Evolutionary conservation across 192 early-diverging fungal species (phyloP), one percentile per base, ranked within the genome.

Genomic region (Coemansia sp.): DNA sequence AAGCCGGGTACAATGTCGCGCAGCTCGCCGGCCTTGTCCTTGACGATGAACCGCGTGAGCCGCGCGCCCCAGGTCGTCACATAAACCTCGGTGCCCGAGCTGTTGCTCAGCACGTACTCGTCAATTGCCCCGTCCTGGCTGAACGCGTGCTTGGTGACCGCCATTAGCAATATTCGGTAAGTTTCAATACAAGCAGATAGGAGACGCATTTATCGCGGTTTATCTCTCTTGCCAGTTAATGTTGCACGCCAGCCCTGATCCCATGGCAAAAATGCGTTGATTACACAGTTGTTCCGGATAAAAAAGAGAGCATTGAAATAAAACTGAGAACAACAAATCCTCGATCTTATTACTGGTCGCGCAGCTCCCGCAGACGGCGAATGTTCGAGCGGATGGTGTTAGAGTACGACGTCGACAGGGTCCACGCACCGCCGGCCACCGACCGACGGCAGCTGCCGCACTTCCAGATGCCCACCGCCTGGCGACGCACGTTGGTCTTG

Each of bases 401-500:
- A 62, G 95, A 92, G 67, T 90, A 85, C 56, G 89, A 89, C 70
- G 96, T 97, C 29, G 54, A 59, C 50, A 80, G 36, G 7, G 92
- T 90, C 91, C 93, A 99, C 70, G 96, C 96, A 73, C 96, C 96
- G 63, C 92, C 96, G 53, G 96, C 96, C 67, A 97, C 81, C 60
- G 79, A 76, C 87, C 96, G 94, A 72, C 83, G 84, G 86, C 96
- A 99, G 55, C 88, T 90, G 62, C 84, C 83, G 86, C 96, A 99
- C 74, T 91, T 84, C 96, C 96, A 99, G 87, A 99, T 99, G 76
- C 94, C 96, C 65, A 99, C 96, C 53, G 93, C 84, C 49, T 82
- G 76, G 67, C 96, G 89, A 83, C 89, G 90, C 67, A 99, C 93
- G 55, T 88, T 77, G 75, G 94, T 91, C 91, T 94, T 94, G 62